These are phyloP conservation scores for Bacidia rubella DNA, from an alignment of 495 filamentous ascomycete genomes.

Conservation along the genomic window DNA sequence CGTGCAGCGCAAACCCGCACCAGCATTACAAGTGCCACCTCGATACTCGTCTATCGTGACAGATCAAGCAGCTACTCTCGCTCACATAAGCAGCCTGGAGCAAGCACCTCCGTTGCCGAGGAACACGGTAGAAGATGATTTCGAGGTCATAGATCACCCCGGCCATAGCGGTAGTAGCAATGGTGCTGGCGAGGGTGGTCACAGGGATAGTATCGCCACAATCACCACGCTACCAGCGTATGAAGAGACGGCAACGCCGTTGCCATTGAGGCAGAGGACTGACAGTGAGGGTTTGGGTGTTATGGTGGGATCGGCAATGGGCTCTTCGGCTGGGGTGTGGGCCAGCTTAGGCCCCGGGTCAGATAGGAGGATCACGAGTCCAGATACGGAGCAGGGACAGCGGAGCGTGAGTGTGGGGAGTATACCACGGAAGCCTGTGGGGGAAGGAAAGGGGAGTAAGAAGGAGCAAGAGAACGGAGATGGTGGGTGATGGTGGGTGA, in stretches of 20 bases:
- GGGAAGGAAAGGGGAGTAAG: neutral
- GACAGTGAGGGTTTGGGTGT: neutral
- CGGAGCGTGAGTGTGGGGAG: neutral
- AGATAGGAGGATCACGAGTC: no score
- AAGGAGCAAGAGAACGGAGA: neutral
- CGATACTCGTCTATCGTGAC: slow-evolving; percentile 15
- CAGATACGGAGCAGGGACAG: neutral
- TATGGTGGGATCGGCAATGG: no score
- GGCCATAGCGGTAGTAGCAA: neutral
- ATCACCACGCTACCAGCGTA: neutral
- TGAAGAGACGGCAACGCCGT: neutral
- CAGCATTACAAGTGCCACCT: slow-evolving; percentile 11
- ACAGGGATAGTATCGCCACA: neutral
- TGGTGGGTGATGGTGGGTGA: neutral
- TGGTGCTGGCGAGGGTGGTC: neutral
- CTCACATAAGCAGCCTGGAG: neutral
- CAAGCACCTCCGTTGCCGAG: neutral
- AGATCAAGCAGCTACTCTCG: slow-evolving; percentile 1
- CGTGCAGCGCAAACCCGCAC: slow-evolving; percentile 15
- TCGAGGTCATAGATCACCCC: no score
- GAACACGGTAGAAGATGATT: neutral
- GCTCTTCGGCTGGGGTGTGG: no score
- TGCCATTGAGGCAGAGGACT: neutral
- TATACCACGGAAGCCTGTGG: slow-evolving; percentile 4
- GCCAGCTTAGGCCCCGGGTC: no score